Conservation (phyloP, 2,329 filamentous ascomycete genomes). For the Colletotrichum orbiculare region DNA sequence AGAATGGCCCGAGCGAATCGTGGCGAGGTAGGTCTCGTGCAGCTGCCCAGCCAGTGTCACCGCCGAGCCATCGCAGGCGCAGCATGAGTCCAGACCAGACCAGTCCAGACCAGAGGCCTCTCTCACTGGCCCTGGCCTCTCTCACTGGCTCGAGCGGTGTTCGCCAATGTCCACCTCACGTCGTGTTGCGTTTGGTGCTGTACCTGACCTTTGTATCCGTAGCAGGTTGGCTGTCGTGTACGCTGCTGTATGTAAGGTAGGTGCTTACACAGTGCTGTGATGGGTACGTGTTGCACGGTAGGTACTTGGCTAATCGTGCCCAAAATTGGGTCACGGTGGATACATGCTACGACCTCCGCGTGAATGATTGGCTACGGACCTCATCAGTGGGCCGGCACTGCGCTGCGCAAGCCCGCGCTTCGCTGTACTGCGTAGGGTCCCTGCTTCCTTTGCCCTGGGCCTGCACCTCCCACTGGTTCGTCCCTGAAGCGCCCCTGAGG, state of each 20-base stretch:
- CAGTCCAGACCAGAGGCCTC: constrained; percentile 13
- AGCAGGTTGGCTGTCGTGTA: too few species aligned
- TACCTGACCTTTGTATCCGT: too few species aligned
- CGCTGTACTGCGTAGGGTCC: constrained; percentile 10
- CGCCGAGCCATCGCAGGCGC: too few species aligned
- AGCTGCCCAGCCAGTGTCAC: too few species aligned
- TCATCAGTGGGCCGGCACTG: constrained; percentile 27
- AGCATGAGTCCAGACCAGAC: neutral
- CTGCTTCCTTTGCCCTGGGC: neutral
- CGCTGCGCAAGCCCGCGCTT: constrained; percentile 22
- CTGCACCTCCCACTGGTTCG: constrained; percentile 36
- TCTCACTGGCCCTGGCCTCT: neutral
- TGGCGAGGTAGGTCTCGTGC: too few species aligned
- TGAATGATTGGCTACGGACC: constrained; percentile 21
- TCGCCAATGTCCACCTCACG: too few species aligned
- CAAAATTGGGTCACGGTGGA: constrained; percentile 26
- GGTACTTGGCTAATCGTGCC: constrained; percentile 23
- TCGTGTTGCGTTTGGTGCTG: too few species aligned
- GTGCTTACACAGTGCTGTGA: too few species aligned
- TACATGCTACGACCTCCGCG: neutral
- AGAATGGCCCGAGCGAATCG: too few species aligned
- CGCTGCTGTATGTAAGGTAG: too few species aligned
- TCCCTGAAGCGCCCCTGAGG: constrained; percentile 32
- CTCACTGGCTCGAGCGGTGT: neutral
- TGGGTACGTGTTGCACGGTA: neutral